Base-by-base conservation (phyloP, 306 rosid species). In the Dicorynia guianensis region DNA sequence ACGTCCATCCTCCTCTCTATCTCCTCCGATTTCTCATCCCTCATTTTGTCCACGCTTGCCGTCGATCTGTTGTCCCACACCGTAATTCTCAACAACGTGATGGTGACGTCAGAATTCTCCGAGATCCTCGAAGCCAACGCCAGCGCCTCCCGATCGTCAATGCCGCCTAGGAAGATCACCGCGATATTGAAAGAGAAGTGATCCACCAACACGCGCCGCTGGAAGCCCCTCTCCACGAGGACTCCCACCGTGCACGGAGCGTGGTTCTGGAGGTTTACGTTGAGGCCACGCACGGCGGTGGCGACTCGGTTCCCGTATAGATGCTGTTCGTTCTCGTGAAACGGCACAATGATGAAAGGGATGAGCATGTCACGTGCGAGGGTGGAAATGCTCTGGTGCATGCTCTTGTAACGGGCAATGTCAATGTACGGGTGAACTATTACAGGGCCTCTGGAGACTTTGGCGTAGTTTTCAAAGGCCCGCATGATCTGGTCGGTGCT, bases 181-280 rank as follows among this genome's bases (percentile, higher is more conserved):
- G 47, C 47, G 11, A 42, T 9, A 11, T 42, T 6, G 5, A 42
- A 11, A 8, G 47, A 6, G 11, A 42, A 42, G 11, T 42, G 47
- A 2, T 3, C 11, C 47, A 2, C 11, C 12, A n/a, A 30, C 35
- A 6, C 6, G 10, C 18, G 0, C 2, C 4, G 13, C 48, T 43
- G 10, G 0, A 67, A 61, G 9, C 82, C 67, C 65, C 83, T n/a
- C 36, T 85, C 86, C 1, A 85, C 81, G 7, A 85, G 75, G 40
- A 81, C 60, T 13, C 88, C 88, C 39, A 85, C 79, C 2, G 84
- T 81, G 44, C 77, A 78, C 0, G 84, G 79, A 1, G 81, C 77
- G 18, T 11, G 4, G 1, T 6, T 35, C 34, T 64, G 76, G 11
- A 81, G 7, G 17, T 70, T 74, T 0, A n/a, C 11, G 19, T 84